Percentiles rank a stretch among this genome's conserved stretches.
Evolutionary conservation across 768 basidiomycete genomes (phyloP).

Genomic region (Dioszegia hungarica): DNA sequence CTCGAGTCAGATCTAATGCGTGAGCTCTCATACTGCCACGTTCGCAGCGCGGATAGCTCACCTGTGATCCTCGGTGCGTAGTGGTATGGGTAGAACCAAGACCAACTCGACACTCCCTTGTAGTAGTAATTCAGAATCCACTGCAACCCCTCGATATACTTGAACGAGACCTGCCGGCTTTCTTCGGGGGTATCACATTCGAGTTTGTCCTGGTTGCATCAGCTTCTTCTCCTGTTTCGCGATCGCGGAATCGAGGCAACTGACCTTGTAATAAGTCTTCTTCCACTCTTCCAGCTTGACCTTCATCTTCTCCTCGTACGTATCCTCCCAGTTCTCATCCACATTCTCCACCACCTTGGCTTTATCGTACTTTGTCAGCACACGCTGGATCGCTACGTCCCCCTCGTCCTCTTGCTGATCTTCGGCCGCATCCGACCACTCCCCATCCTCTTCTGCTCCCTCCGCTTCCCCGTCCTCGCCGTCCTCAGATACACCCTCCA

Average conservation of each 20-base stretch:
- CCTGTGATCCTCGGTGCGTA: constrained; percentile 95
- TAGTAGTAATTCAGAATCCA: constrained; percentile 99
- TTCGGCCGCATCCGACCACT: constrained; percentile 48
- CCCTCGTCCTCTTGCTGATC: constrained; percentile 55
- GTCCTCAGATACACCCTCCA: constrained; percentile 44
- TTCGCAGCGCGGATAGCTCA: constrained; percentile 46
- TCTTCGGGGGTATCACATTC: constrained; percentile 62
- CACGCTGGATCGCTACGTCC: constrained; percentile 66
- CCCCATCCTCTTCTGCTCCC: constrained; percentile 36
- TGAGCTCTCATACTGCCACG: neutral
- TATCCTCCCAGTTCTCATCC: constrained; percentile 63
- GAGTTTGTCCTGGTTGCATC: constrained; percentile 66
- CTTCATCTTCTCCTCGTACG: constrained; percentile 65
- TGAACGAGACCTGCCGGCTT: constrained; percentile 66
- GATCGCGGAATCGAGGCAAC: neutral
- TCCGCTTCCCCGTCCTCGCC: constrained; percentile 19
- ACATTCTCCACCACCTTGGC: constrained; percentile 71
- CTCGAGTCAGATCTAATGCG: constrained; percentile 56
- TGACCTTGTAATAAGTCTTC: constrained; percentile 76
- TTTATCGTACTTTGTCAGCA: constrained; percentile 80
- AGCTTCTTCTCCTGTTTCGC: constrained; percentile 8
- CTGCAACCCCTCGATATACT: constrained; percentile 89
- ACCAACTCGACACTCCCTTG: constrained; percentile 92
- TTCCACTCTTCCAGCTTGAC: constrained; percentile 94
- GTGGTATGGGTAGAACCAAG: constrained; percentile 98